Conservation (phyloP, 129 eudicot species). For the Saposhnikovia divaricata region DNA sequence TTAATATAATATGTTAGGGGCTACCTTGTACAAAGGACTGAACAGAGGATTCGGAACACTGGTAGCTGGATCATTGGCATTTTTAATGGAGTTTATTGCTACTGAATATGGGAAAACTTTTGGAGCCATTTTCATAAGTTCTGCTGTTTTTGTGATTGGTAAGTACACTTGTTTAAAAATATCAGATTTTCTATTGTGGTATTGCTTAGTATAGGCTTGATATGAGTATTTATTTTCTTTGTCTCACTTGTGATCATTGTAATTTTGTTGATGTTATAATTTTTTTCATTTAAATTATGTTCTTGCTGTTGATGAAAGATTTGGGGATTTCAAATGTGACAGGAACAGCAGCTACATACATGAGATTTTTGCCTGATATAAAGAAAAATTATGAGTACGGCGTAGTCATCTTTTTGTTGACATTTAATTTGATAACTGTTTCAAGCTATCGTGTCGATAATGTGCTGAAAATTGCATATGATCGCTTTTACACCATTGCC, state of each 20-base stretch:
- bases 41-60: conserved; percentile 89
- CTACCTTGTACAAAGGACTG: conserved; percentile 86
- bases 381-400: conserved; percentile 90
- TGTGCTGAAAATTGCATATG: conserved; percentile 57
- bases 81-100: conserved; percentile 61
- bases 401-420: conserved; percentile 70
- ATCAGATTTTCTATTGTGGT: background rate
- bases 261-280: background rate
- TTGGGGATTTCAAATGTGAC: conserved; percentile 7
- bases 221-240: no score
- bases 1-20: conserved; percentile 35
- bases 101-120: conserved; percentile 40
- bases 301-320: background rate
- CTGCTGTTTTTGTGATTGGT: conserved; percentile 66
- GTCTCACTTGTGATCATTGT: background rate
- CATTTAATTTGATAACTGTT: conserved; percentile 74
- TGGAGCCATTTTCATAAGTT: conserved; percentile 61
- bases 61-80: conserved; percentile 70
- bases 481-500: conserved; percentile 57
- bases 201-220: background rate
- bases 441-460: conserved; percentile 71
- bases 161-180: background rate
- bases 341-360: conserved; percentile 66
- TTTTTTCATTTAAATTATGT: background rate
- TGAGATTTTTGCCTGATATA: conserved; percentile 73